phyloP scores from a whole-genome alignment of 768 basidiomycete genomes.

The Xanthoconium stramineum region DNA sequence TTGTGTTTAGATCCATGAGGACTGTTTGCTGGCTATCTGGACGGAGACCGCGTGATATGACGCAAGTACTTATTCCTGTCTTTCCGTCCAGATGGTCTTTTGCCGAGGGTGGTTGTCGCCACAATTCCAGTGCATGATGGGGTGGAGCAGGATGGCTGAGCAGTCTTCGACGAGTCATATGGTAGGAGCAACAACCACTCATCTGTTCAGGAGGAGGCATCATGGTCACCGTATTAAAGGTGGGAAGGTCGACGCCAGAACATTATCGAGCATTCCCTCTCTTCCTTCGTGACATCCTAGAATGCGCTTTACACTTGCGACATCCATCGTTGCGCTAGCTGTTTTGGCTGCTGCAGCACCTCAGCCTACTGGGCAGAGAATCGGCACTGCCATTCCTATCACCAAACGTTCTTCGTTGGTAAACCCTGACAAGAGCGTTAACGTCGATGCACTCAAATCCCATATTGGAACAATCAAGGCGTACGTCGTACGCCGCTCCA shows the following conservation, averaged over 20 bases:
- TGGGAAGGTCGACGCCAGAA: not conserved
- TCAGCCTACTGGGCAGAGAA: not conserved
- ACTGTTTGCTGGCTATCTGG: not conserved
- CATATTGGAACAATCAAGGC: constrained; percentile 3
- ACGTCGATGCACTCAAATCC: constrained; percentile 5
- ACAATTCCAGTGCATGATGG: too few species aligned
- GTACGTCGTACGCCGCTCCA: constrained; percentile 1
- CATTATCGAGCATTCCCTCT: not conserved
- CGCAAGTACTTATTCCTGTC: not conserved
- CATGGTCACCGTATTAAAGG: not conserved
- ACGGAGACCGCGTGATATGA: not conserved
- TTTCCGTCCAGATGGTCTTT: not conserved
- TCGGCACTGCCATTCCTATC: constrained; percentile 4
- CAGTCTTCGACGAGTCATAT: not conserved
- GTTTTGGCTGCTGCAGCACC: constrained; percentile 11
- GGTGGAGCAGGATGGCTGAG: not conserved
- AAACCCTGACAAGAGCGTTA: constrained; percentile 7
- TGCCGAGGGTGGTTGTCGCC: not conserved
- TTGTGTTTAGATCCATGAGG: not conserved
- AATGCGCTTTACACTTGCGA: constrained; percentile 10
- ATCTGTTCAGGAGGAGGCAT: too few species aligned
- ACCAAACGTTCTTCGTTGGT: constrained; percentile 4
- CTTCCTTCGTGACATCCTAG: not conserved
- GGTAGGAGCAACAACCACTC: not conserved
- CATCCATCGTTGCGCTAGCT: constrained; percentile 2